A percentile compares a stretch with the other conserved stretches of the same genome.
Conservation (phyloP, 1,284 basidiomycete species). For the Pholiota adiposa region DNA sequence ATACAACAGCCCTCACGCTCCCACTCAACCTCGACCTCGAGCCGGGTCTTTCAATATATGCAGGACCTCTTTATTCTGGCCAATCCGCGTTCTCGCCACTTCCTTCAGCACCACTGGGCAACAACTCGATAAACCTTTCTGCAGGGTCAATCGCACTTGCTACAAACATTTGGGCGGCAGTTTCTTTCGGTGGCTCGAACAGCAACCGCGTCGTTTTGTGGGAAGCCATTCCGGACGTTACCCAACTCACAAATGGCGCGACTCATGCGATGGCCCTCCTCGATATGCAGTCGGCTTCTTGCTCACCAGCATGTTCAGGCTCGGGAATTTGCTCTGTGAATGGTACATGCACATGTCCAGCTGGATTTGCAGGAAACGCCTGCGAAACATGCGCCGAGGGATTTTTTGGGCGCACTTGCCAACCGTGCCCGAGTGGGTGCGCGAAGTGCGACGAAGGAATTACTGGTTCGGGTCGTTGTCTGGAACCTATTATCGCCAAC, state of each 20-base stretch:
- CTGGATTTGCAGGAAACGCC: slow-evolving; percentile 75
- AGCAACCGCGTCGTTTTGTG: slow-evolving; percentile 67
- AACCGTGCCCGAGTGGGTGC: slow-evolving; percentile 70
- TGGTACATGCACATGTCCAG: slow-evolving; percentile 70
- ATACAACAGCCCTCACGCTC: slow-evolving; percentile 52
- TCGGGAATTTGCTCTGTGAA: slow-evolving; percentile 69
- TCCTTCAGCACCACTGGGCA: slow-evolving; percentile 50
- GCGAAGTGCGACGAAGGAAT: slow-evolving; percentile 76
- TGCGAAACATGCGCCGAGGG: slow-evolving; percentile 77
- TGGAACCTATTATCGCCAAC: slow-evolving; percentile 51
- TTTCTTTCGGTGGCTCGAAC: slow-evolving; percentile 55
- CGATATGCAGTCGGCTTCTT: slow-evolving; percentile 70
- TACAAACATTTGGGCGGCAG: slow-evolving; percentile 67
- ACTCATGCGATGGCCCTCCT: slow-evolving; percentile 57
- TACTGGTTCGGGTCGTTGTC: slow-evolving; percentile 71
- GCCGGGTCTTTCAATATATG: slow-evolving; percentile 67
- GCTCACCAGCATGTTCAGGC: slow-evolving; percentile 73
- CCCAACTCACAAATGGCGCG: slow-evolving; percentile 58
- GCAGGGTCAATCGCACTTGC: slow-evolving; percentile 64
- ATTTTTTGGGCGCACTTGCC: slow-evolving; percentile 73
- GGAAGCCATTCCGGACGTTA: slow-evolving; percentile 77
- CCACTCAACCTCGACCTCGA: slow-evolving; percentile 68
- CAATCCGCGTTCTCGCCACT: slow-evolving; percentile 60
- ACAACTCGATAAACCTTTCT: slow-evolving; percentile 54
- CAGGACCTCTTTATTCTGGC: slow-evolving; percentile 64